Evolutionary conservation across 2,329 filamentous ascomycete genomes (phyloP), one percentile per base, ranked within the genome.

Genomic region (Amphichorda felina): DNA sequence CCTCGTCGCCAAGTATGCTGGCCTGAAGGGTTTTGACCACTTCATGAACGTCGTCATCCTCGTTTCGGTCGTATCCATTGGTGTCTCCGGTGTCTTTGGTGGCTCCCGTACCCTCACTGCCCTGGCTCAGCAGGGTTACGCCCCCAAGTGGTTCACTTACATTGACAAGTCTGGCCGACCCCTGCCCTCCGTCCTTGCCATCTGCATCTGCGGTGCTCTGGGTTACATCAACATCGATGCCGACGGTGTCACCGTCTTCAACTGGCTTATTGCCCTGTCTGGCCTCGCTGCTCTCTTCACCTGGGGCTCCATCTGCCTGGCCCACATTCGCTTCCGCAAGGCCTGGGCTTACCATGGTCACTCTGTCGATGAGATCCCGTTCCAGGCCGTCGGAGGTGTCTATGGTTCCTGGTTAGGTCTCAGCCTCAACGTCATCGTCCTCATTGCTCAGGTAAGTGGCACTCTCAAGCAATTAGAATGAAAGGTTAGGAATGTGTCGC

Each of bases 281-380:
- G 74, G 71, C 41, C 64, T 79, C 5, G 66, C 68, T 13, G 66
- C 70, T 33, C 66, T 80, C 40, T 79, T 77, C 53, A 72, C 73
- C 22, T 81, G 75, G 75, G 73, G 67, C 28, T 74, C 68, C 36
- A 74, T 81, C 45, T 78, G 72, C 50, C 49, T 75, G 13, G 67
- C 71, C 3, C 75, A 80, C 49, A 76, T 80, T 49, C 73, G 75
- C 33, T 80, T 79, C 66, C 72, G 75, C 32, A 48, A 50, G 15
- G 75, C 72, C 2, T 79, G 75, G 75, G 41, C 39, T 5, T 53
- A 59, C 22, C 67, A 79, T 40, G 75, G 75, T 27, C 75, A 72
- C 53, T 67, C 62, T 9, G 51, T 80, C 7, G 73, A 79, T 35
- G 78, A 82, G 54, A 67, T 84, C n/a, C 72, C 78, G 1, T 84